A percentile compares a stretch with the other conserved stretches of the same genome.
Evolutionary conservation across 2,329 filamentous ascomycete species (phyloP).

Genomic region (Penicillium sp.): DNA sequence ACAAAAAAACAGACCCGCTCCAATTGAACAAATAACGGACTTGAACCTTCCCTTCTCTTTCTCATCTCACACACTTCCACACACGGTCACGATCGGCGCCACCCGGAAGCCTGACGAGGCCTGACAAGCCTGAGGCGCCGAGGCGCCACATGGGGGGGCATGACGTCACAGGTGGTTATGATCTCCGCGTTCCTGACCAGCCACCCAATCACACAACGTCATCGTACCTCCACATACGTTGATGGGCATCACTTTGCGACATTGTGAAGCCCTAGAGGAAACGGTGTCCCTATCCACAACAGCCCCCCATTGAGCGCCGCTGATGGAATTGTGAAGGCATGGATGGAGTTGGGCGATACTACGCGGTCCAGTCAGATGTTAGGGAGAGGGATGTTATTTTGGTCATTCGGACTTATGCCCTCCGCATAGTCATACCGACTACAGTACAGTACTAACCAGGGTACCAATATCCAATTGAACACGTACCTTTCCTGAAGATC

Average conservation of each 20-base stretch:
- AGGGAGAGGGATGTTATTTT: neutral
- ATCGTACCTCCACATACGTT: constrained; percentile 12
- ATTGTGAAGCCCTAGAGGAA: constrained; percentile 2
- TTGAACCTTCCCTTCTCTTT: neutral
- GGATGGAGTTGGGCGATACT: neutral
- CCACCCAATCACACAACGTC: constrained; percentile 11
- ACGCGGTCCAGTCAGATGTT: neutral
- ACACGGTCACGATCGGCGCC: constrained; percentile 10
- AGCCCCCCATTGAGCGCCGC: neutral
- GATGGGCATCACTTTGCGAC: constrained; percentile 4
- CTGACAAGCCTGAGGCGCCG: constrained; percentile 4
- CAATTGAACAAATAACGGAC: neutral
- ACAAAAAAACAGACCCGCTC: neutral
- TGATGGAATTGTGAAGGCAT: constrained; percentile 6
- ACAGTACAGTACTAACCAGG: too few species aligned
- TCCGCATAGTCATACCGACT: neutral
- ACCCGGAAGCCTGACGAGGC: constrained; percentile 8
- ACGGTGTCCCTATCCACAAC: neutral
- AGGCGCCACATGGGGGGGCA: constrained; percentile 16
- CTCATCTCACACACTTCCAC: neutral
- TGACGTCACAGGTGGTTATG: constrained; percentile 20
- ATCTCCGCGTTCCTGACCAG: constrained; percentile 19
- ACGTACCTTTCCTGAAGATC: constrained; percentile 1
- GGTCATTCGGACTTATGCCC: neutral
- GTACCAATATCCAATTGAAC: neutral